Base-by-base conservation (phyloP, 108 stramenopile species). In the Cyclotella atomus region DNA sequence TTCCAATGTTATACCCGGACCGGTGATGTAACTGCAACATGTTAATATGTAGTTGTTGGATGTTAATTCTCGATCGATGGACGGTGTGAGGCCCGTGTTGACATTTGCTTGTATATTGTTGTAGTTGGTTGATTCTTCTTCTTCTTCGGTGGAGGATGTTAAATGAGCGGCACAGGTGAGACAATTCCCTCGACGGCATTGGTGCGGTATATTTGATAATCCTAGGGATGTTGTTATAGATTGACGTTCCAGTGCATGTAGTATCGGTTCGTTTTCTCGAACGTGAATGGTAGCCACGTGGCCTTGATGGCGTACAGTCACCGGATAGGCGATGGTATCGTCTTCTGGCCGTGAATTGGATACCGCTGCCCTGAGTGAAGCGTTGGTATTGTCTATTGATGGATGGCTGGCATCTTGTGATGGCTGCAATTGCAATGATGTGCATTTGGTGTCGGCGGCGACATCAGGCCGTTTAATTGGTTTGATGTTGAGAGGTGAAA, bases 111-210 rank as follows among this genome's bases (percentile, higher is more conserved):
- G 53, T 1, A 74, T 53, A 34, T 68, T 64, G 27, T 49, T 43
- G 10, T 72, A 49, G 5, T 12, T 2, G 1, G 32, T 2, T 19
- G 19, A 9, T 21, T 72, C 12, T n/a, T n/a, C n/a, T n/a, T n/a
- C n/a, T n/a, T n/a, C n/a, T n/a, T n/a, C n/a, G n/a, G n/a, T n/a
- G n/a, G n/a, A n/a, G 14, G 59, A 7, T 1, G 43, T 43, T 21
- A 61, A 36, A 33, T 66, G 65, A 30, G 85, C 84, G 19, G 86
- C 69, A 71, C 91, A 92, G 2, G 91, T 89, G 54, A 92, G 68
- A 49, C 91, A 92, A 71, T 89, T 90, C 0, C 91, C 91, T 10
- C 89, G 78, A 12, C 88, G 84, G 67, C 91, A 92, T 53, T 92
- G 88, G 43, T 77, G 75, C 2, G 91, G 89, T 19, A 89, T 59